Evolutionary conservation across 441 rosid genomes (phyloP).

Genomic region (Populus trichocarpa): DNA sequence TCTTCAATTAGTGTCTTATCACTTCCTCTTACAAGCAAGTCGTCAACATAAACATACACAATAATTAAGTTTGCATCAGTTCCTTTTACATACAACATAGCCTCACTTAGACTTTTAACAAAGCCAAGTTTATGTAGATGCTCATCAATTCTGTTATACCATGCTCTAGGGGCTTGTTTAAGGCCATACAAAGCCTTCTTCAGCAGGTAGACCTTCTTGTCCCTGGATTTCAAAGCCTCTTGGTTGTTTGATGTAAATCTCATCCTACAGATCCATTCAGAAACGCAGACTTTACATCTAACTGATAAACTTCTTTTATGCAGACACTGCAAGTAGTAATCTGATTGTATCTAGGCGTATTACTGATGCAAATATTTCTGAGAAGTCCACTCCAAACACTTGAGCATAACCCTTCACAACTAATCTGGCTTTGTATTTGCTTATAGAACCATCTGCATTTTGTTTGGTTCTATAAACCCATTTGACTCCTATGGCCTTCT

Average conservation of each 20-base stretch:
- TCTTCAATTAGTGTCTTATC: no score
- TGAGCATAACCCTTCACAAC: not conserved
- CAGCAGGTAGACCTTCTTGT: no score
- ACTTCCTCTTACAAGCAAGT: no score
- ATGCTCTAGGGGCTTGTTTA: no score
- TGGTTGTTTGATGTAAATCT: not conserved
- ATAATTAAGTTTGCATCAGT: no score
- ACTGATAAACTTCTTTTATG: not conserved
- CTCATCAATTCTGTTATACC: no score
- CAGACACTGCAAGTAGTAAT: not conserved
- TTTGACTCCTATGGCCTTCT: not conserved
- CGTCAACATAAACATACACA: no score
- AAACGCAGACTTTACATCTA: constrained; percentile 9
- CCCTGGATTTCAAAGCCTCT: not conserved
- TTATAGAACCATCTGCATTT: not conserved
- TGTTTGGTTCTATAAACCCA: not conserved
- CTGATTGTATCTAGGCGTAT: not conserved
- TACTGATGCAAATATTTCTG: not conserved
- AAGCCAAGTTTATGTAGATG: no score
- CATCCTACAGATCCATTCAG: constrained; percentile 9
- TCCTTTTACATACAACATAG: no score
- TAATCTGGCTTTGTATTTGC: not conserved
- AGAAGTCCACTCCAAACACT: not conserved
- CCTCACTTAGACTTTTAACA: no score
- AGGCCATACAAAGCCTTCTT: no score